phyloP scores from a whole-genome alignment of 2,329 filamentous ascomycete species.

The Dothideomycetes sp. region DNA sequence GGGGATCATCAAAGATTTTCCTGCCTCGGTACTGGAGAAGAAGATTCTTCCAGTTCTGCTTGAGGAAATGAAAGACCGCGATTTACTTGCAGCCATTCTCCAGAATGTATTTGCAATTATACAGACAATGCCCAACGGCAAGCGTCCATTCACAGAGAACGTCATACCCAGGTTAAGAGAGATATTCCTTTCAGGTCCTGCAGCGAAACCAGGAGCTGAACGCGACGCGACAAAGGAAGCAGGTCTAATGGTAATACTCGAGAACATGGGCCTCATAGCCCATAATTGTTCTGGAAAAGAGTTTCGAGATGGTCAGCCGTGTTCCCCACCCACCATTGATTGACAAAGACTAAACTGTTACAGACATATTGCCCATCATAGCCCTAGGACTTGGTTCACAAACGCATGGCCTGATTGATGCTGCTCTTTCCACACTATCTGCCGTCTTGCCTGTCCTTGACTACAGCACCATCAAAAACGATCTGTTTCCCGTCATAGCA shows the following conservation, averaged over 20 bases:
- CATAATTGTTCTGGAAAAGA: slow-evolving; percentile 81
- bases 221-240: slow-evolving; percentile 77
- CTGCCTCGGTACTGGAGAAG: slow-evolving; percentile 85
- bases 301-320: slow-evolving; percentile 72
- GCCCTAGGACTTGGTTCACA: slow-evolving; percentile 75
- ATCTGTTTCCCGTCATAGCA: slow-evolving; percentile 87
- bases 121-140: slow-evolving; percentile 63
- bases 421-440: slow-evolving; percentile 66
- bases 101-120: slow-evolving; percentile 91
- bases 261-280: slow-evolving; percentile 66
- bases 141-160: slow-evolving; percentile 70
- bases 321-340: background rate
- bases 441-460: slow-evolving; percentile 79
- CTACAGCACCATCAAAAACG: slow-evolving; percentile 94
- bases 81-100: slow-evolving; percentile 72
- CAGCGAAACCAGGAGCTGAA: slow-evolving; percentile 41
- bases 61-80: slow-evolving; percentile 88
- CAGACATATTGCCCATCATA: slow-evolving; percentile 81
- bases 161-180: slow-evolving; percentile 78
- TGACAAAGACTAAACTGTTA: slow-evolving; percentile 4
- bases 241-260: slow-evolving; percentile 80
- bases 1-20: slow-evolving; percentile 83
- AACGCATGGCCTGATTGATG: slow-evolving; percentile 81
- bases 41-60: slow-evolving; percentile 82
- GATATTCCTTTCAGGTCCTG: slow-evolving; percentile 56